A percentile compares a stretch with the other conserved stretches of the same genome.
Evolutionary conservation across 208 protist genomes (phyloP).

Genomic region (Trypanosoma melophagium): DNA sequence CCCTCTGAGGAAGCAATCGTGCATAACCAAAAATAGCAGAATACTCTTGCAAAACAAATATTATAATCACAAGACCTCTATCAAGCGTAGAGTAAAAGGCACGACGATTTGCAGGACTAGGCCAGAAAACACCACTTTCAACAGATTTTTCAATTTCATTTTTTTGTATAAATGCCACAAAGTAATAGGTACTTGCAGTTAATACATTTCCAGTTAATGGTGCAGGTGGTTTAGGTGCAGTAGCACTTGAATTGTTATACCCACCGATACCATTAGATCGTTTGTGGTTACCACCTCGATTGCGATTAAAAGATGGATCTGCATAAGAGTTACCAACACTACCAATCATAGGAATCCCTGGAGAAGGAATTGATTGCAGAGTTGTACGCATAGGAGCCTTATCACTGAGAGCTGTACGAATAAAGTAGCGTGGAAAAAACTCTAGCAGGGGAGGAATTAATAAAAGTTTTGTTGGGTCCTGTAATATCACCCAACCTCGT

Average conservation of each 20-base stretch:
- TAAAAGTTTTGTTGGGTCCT: conserved; percentile 50
- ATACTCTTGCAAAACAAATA: conserved; percentile 50
- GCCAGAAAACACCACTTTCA: conserved; percentile 49
- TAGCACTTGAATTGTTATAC: background rate
- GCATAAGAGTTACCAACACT: background rate
- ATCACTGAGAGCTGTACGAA: conserved; percentile 63
- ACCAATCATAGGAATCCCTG: background rate
- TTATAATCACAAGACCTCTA: conserved; percentile 34
- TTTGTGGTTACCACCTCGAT: conserved; percentile 1
- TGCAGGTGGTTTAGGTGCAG: background rate
- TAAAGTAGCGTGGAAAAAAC: conserved; percentile 66
- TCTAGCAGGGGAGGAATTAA: conserved; percentile 59
- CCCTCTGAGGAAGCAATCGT: conserved; percentile 32
- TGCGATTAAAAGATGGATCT: background rate
- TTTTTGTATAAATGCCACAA: conserved; percentile 46
- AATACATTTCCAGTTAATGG: conserved; percentile 10
- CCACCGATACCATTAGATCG: conserved; percentile 8
- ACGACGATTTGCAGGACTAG: conserved; percentile 31
- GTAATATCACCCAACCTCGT: conserved; percentile 75
- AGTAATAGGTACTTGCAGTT: conserved; percentile 26
- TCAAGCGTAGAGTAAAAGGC: conserved; percentile 44
- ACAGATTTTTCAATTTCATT: conserved; percentile 51
- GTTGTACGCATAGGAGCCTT: conserved; percentile 39
- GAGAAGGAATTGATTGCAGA: conserved; percentile 6
- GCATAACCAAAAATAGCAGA: conserved; percentile 61